Evolutionary conservation across 345 rosid species (phyloP), one percentile per base, ranked within the genome.

Genomic region (Gossypium mustelinum): DNA sequence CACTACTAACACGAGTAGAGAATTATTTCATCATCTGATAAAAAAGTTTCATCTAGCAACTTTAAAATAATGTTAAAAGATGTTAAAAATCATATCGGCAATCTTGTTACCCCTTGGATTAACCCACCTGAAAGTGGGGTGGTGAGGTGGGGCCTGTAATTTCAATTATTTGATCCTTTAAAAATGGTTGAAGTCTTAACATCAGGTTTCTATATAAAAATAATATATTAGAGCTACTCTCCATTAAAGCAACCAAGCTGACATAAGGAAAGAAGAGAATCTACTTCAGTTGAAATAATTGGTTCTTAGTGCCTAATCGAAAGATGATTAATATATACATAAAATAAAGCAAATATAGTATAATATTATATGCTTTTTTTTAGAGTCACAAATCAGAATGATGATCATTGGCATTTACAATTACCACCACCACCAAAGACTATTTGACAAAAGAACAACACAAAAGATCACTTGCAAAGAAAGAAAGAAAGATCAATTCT

Each of bases 391-490:
- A 52, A 74, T 74, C 71, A 74, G 50, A 18, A 39, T 41, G 71
- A 44, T 74, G 54, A 62, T 74, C 82, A 34, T 24, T 48, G 45
- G 9, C 25, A 56, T 56, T 56, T 56, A 18, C 18, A 18, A 56
- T n/a, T n/a, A 56, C 34, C 55, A 58, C 78, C 79, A 68, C 29
- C 71, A 55, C 76, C 75, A 73, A 64, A 68, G 68, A 11, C 57
- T 72, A 41, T 56, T 34, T 60, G 78, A 73, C 66, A 51, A 78
- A 34, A 34, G 41, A 34, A 34, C 70, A 68, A 48, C 69, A 64
- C 45, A 71, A 4, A 61, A 44, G 74, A 76, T 74, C 78, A 64
- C 68, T 78, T 44, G 47, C 48, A 71, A 63, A 5, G 41, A 34
- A 34, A 34, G 7, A 4, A 34, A 5, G 41, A 56, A 79, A 79